These are phyloP conservation scores for Sporisorium sorghi DNA, from an alignment of 1,284 basidiomycete genomes.

Conservation along the genomic window DNA sequence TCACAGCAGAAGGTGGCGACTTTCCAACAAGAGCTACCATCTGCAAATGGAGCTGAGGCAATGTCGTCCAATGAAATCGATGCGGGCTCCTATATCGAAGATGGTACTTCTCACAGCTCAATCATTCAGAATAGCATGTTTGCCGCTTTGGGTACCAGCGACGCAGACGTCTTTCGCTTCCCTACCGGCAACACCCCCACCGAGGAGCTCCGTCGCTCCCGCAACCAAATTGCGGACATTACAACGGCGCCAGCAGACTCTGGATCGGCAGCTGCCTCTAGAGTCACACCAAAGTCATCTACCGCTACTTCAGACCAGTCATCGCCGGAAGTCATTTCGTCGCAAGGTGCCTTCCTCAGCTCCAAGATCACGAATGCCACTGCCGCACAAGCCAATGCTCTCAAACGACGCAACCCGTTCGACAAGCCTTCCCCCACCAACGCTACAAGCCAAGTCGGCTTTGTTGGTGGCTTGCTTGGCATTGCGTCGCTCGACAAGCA, in stretches of 20 bases:
- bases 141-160: conserved; percentile 12
- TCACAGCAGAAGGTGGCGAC: conserved; percentile 5
- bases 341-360: conserved; percentile 20
- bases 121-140: conserved; percentile 38
- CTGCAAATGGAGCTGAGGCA: not conserved
- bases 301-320: conserved; percentile 12
- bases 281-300: conserved; percentile 13
- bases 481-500: conserved; percentile 36
- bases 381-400: not conserved
- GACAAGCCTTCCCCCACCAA: conserved; percentile 9
- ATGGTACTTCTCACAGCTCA: not conserved
- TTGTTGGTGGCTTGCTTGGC: conserved; percentile 37
- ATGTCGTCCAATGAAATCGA: no score
- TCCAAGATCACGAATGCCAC: not conserved
- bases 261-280: not conserved
- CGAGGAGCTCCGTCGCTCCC: conserved; percentile 2
- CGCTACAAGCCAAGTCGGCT: conserved; percentile 22
- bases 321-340: conserved; percentile 12
- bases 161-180: conserved; percentile 3
- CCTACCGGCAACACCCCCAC: not conserved
- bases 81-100: no score
- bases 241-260: not conserved
- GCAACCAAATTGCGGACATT: not conserved
- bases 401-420: conserved; percentile 26
- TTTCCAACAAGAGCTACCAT: not conserved